Conservation (phyloP, 495 filamentous ascomycete genomes). For the Pyrenula aspistea region DNA sequence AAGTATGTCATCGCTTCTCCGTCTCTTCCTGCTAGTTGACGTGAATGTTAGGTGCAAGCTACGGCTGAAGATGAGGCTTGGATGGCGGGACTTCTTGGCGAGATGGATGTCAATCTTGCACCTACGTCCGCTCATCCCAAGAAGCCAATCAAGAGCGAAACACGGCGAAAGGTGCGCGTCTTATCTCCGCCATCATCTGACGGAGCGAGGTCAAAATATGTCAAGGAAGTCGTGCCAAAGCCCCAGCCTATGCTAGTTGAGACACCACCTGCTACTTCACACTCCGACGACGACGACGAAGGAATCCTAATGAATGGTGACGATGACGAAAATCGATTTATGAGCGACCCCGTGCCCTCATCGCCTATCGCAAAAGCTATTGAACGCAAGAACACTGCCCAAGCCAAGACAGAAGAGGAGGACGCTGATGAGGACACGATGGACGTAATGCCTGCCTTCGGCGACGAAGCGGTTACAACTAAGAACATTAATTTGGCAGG, state of each 20-base stretch:
- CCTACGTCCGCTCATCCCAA: slow-evolving; percentile 39
- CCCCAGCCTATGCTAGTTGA: slow-evolving; percentile 12
- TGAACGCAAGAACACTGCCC: slow-evolving; percentile 51
- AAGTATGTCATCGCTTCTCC: slow-evolving; percentile 36
- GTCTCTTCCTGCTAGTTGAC: slow-evolving; percentile 3
- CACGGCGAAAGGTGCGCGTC: slow-evolving; percentile 64
- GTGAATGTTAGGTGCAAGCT: slow-evolving; percentile 23
- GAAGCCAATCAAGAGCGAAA: slow-evolving; percentile 57
- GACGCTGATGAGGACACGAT: slow-evolving; percentile 73
- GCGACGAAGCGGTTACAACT: slow-evolving; percentile 46
- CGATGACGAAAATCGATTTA: slow-evolving; percentile 55
- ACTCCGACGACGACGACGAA: slow-evolving; percentile 46
- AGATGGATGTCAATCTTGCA: slow-evolving; percentile 77
- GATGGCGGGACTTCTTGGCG: slow-evolving; percentile 69
- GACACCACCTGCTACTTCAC: slow-evolving; percentile 21
- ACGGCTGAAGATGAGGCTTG: slow-evolving; percentile 84
- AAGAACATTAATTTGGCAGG: slow-evolving; percentile 78
- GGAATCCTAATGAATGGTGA: slow-evolving; percentile 30
- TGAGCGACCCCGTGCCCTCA: slow-evolving; percentile 78
- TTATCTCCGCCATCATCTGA: slow-evolving; percentile 60
- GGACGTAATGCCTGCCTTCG: slow-evolving; percentile 69
- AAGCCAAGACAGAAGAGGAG: slow-evolving; percentile 49
- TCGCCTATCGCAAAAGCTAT: slow-evolving; percentile 76
- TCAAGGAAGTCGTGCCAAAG: slow-evolving; percentile 7
- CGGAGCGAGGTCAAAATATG: slow-evolving; percentile 30